Conservation (phyloP, 768 basidiomycete genomes). For the Xerocomus brunneocitrinus region DNA sequence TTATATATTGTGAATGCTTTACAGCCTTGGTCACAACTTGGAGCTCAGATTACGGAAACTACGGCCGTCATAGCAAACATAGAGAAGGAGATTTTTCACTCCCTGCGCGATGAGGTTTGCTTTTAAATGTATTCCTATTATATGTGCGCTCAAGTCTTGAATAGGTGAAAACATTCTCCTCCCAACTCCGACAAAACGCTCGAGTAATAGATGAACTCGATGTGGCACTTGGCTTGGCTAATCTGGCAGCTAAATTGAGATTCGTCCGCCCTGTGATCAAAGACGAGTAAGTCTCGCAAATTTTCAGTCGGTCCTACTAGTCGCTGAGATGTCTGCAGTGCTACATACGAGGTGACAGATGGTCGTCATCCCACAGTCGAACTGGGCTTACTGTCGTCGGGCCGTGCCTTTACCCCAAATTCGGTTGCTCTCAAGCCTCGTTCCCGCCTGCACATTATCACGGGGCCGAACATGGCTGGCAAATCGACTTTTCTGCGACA, state of each 20-base stretch:
- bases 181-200: conserved; percentile 65
- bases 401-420: conserved; percentile 83
- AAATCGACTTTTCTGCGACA: conserved; percentile 94
- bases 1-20: background rate
- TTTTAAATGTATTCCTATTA: background rate
- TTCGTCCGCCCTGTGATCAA: conserved; percentile 68
- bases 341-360: conserved; percentile 61
- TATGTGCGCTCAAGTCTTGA: conserved; percentile 1
- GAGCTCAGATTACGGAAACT: conserved; percentile 59
- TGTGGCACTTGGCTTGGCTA: conserved; percentile 75
- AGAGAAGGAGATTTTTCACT: conserved; percentile 73
- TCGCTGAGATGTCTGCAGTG: conserved; percentile 29
- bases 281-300: conserved; percentile 52
- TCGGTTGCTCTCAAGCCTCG: conserved; percentile 56
- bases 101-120: conserved; percentile 60
- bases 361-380: conserved; percentile 95
- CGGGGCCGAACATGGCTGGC: conserved; percentile 94
- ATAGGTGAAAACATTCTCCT: conserved; percentile 60
- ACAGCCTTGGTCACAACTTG: conserved; percentile 74
- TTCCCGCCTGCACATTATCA: conserved; percentile 76
- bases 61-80: conserved; percentile 46
- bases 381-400: conserved; percentile 68
- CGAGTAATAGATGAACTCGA: conserved; percentile 85
- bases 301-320: background rate
- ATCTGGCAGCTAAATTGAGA: conserved; percentile 70